These are phyloP conservation scores for Sugiyamaella neomexicana DNA, from an alignment of 1,139 yeast species.

Conservation along the genomic window DNA sequence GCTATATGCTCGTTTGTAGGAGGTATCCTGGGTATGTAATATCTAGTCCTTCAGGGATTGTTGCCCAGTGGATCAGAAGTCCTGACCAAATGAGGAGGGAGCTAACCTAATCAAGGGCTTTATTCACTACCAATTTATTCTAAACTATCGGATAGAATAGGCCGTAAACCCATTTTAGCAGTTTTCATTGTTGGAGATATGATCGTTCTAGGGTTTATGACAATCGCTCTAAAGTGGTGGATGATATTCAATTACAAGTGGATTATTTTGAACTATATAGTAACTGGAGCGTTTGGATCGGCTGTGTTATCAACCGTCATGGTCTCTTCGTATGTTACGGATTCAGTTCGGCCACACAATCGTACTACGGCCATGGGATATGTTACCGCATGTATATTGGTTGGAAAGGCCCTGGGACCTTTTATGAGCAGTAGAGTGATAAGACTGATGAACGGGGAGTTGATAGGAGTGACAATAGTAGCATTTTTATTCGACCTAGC, in stretches of 20 bases:
- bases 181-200: slow-evolving; percentile 25
- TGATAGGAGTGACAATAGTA: slow-evolving; percentile 17
- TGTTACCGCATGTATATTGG: slow-evolving; percentile 25
- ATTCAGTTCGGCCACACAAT: slow-evolving; percentile 23
- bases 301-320: slow-evolving; percentile 22
- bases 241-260: slow-evolving; percentile 16
- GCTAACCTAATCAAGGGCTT: slow-evolving; percentile 18
- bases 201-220: slow-evolving; percentile 19
- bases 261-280: slow-evolving; percentile 21
- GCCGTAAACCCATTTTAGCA: slow-evolving; percentile 24
- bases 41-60: background rate
- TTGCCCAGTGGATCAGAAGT: too few relatives aligned
- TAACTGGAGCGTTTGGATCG: slow-evolving; percentile 28
- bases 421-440: slow-evolving; percentile 22
- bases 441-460: slow-evolving; percentile 15
- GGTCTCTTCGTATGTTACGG: slow-evolving; percentile 27
- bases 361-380: slow-evolving; percentile 29
- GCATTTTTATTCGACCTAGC: slow-evolving; percentile 16
- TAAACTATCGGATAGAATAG: slow-evolving; percentile 25
- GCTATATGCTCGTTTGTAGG: slow-evolving; percentile 27
- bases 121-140: slow-evolving; percentile 27
- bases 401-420: slow-evolving; percentile 30
- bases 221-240: slow-evolving; percentile 18
- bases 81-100: background rate
- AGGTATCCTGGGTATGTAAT: slow-evolving; percentile 21